These are phyloP conservation scores for Forsythia suspensa DNA, from an alignment of 257 asterid genomes.

Conservation along the genomic window DNA sequence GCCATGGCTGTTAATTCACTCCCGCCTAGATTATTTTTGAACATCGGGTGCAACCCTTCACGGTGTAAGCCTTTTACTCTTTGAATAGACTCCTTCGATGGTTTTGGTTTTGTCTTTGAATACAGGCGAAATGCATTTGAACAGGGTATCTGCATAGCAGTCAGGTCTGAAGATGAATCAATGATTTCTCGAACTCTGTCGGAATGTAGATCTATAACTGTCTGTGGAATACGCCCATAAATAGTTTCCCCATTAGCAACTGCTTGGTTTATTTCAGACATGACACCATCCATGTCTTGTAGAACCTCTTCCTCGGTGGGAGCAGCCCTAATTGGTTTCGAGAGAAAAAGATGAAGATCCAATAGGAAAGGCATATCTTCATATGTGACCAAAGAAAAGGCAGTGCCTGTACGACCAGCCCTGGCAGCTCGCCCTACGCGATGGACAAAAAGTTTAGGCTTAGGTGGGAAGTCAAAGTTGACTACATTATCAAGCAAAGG, in stretches of 20 bases:
- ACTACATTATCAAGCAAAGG: constrained; percentile 94
- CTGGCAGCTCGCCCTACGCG: constrained; percentile 99
- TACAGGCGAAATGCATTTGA: constrained; percentile 69
- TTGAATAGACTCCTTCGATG: constrained; percentile 80
- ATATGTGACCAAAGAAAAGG: constrained; percentile 77
- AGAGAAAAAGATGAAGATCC: constrained; percentile 95
- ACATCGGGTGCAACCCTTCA: constrained; percentile 92
- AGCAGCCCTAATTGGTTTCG: constrained; percentile 85
- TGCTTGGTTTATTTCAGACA: constrained; percentile 65
- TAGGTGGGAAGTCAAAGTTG: constrained; percentile 88
- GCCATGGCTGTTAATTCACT: constrained; percentile 86
- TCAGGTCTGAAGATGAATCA: constrained; percentile 68
- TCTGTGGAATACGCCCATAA: constrained; percentile 92
- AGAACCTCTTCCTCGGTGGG: constrained; percentile 86
- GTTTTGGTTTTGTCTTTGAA: constrained; percentile 78
- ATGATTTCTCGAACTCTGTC: constrained; percentile 89
- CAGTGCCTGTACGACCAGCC: constrained; percentile 92
- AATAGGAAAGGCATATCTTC: constrained; percentile 86
- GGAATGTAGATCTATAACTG: constrained; percentile 71
- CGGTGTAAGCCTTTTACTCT: constrained; percentile 78
- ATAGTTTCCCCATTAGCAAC: constrained; percentile 74
- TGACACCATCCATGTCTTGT: constrained; percentile 59
- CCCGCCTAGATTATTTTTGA: constrained; percentile 59
- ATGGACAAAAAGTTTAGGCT: constrained; percentile 94
- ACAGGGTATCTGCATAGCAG: constrained; percentile 66